Evolutionary conservation across 306 rosid species (phyloP).

Genomic region (Sphenostylis stenocarpa): DNA sequence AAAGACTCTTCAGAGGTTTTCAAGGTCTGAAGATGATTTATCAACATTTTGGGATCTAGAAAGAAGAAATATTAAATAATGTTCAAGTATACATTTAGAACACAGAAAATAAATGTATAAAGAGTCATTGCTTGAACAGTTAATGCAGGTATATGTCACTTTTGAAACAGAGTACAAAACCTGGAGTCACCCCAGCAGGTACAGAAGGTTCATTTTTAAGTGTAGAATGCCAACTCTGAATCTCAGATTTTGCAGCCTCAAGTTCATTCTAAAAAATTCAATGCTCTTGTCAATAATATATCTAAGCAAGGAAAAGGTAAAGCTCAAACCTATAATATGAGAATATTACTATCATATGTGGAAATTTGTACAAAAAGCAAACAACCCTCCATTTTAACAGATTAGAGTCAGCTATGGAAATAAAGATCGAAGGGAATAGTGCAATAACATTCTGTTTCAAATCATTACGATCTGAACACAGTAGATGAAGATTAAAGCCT

Average conservation of each 20-base stretch:
- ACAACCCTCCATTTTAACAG: conserved; percentile 7
- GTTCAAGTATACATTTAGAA: not conserved
- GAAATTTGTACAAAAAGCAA: conserved; percentile 4
- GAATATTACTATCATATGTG: not conserved
- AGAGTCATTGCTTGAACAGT: conserved; percentile 3
- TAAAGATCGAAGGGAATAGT: too few relatives aligned
- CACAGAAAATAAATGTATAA: not conserved
- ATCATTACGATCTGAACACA: too few relatives aligned
- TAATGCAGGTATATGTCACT: not conserved
- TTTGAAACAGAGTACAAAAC: conserved; percentile 41
- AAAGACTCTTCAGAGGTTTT: conserved; percentile 82
- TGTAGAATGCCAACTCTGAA: conserved; percentile 75
- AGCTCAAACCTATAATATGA: not conserved
- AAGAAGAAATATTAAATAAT: conserved; percentile 24
- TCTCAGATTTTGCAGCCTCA: conserved; percentile 73
- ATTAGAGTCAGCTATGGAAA: not conserved
- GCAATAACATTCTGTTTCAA: not conserved
- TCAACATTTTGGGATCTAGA: conserved; percentile 72
- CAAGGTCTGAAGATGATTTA: conserved; percentile 75
- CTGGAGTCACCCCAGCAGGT: conserved; percentile 70
- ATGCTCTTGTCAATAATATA: not conserved
- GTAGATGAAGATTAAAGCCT: not conserved
- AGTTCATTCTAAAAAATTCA: conserved; percentile 65
- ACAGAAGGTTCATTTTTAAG: conserved; percentile 72
- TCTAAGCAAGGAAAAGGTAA: conserved; percentile 1